Evolutionary conservation across 352 stramenopile species (phyloP), one percentile per base, ranked within the genome.

Genomic region (Globisporangium apiculatum): DNA sequence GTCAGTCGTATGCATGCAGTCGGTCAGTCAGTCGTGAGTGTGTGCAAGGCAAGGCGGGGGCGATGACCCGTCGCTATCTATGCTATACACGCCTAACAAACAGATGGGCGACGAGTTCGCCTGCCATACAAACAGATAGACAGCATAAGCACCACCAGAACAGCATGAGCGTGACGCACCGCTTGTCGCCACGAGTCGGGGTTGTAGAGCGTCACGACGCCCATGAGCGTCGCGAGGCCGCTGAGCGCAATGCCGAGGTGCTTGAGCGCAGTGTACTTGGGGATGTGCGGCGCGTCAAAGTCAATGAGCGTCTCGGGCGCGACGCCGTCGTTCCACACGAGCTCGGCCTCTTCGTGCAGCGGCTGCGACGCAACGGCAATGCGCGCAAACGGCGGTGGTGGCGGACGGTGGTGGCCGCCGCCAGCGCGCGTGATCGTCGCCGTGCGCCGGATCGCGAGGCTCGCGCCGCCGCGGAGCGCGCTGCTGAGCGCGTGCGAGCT

Each of bases 261-360:
- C 59, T 77, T 75, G 40, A 93, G 66, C 40, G 85, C 85, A 36
- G 72, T 71, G 61, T 78, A 87, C 67, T 87, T 91, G 55, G 83
- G 76, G 48, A 95, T 79, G 68, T 95, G 85, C 61, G 85, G 79
- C 57, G 85, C 83, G 60, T 95, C 85, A 51, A 95, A 95, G 73
- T 95, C 85, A 64, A 95, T 88, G 43, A 95, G 68, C 67, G 84
- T 91, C 76, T 95, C 83, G 40, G 85, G 85, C 15, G 83, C 76
- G 17, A 95, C 85, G 56, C 82, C 80, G 62, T 95, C 85, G 66
- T 90, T 91, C 85, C 85, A 95, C 55, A 95, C 85, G 36, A 95
- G 73, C 64, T 95, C 85, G 17, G 76, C 63, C 45, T 92, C 76
- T 60, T 93, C 80, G 60, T 89, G 81, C 47, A 91, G 75, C 42